phyloP scores from a whole-genome alignment of 208 protist species.

The Strigomonas galati region DNA sequence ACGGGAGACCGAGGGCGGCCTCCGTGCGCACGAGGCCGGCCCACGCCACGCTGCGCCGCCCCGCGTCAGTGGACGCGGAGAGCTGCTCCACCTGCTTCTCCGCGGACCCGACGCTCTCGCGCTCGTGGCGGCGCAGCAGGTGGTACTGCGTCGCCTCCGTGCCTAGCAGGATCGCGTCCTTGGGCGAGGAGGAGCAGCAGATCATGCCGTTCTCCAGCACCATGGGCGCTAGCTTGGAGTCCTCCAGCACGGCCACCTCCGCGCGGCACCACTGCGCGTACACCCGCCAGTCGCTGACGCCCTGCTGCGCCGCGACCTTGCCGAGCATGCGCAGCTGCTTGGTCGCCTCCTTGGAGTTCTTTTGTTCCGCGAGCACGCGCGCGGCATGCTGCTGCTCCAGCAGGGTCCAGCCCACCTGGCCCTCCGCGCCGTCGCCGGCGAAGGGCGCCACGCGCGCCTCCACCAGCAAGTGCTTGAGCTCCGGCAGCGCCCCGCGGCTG shows the following conservation, averaged over 20 bases:
- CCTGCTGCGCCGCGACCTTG: slow-evolving; percentile 52
- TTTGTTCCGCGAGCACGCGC: slow-evolving; percentile 19
- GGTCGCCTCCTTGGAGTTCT: slow-evolving; percentile 18
- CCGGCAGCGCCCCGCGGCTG: background rate
- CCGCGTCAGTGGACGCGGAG: slow-evolving; percentile 34
- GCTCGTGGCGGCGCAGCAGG: slow-evolving; percentile 60
- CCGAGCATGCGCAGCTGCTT: slow-evolving; percentile 52
- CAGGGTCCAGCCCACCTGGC: too few species aligned
- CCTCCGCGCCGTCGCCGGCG: background rate
- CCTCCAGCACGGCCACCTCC: slow-evolving; percentile 41
- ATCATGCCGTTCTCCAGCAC: slow-evolving; percentile 74
- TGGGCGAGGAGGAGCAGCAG: slow-evolving; percentile 51
- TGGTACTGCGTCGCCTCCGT: slow-evolving; percentile 64
- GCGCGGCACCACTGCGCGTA: slow-evolving; percentile 75
- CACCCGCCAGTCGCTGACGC: slow-evolving; percentile 69
- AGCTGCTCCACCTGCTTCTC: slow-evolving; percentile 76
- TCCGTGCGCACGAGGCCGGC: slow-evolving; percentile 64
- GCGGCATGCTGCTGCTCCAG: slow-evolving; percentile 25
- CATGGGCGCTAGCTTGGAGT: slow-evolving; percentile 65
- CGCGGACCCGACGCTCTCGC: slow-evolving; percentile 63
- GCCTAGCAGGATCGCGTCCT: slow-evolving; percentile 49
- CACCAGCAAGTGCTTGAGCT: background rate
- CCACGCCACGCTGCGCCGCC: slow-evolving; percentile 50
- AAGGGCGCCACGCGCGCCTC: background rate
- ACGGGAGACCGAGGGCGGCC: slow-evolving; percentile 45